phyloP scores from a whole-genome alignment of 208 protist genomes.

The Crithidia acanthocephali region DNA sequence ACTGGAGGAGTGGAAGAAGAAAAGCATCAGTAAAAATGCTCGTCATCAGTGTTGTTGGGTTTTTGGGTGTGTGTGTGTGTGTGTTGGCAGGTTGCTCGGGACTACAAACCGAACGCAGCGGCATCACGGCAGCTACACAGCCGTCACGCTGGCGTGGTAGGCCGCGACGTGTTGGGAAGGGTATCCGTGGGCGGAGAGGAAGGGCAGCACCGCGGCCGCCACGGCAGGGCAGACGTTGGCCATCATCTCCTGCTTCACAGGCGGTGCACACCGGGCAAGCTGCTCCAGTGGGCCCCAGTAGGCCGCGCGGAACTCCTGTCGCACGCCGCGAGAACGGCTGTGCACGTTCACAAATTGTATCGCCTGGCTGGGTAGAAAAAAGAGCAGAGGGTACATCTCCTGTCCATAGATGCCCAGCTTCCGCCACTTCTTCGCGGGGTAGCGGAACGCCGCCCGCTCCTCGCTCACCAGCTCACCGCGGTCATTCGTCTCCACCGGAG shows the following conservation, averaged over 20 bases:
- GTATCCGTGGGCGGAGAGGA: neutral
- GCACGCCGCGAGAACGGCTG: conserved; percentile 11
- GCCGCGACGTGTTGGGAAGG: neutral
- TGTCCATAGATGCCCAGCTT: conserved; percentile 44
- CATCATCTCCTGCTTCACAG: conserved; percentile 40
- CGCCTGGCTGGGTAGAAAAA: conserved; percentile 2
- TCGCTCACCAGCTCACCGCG: conserved; percentile 19
- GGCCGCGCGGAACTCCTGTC: conserved; percentile 20
- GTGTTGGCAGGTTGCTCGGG: too few relatives aligned
- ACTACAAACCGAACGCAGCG: too few relatives aligned
- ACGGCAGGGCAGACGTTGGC: conserved; percentile 38
- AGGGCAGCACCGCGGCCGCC: conserved; percentile 11
- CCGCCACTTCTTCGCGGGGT: conserved; percentile 48
- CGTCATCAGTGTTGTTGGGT: too few relatives aligned
- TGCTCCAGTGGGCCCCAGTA: conserved; percentile 39
- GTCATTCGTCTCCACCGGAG: conserved; percentile 7
- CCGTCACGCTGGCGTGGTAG: neutral
- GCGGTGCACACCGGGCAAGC: conserved; percentile 28
- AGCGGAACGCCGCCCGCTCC: conserved; percentile 40
- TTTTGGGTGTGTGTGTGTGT: too few relatives aligned
- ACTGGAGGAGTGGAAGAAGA: too few relatives aligned
- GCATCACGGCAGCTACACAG: too few relatives aligned
- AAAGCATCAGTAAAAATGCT: too few relatives aligned
- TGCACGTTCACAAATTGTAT: neutral
- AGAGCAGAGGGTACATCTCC: conserved; percentile 60